Evolutionary conservation across 1,284 basidiomycete genomes (phyloP).

Genomic region (Trichosporon sp.): DNA sequence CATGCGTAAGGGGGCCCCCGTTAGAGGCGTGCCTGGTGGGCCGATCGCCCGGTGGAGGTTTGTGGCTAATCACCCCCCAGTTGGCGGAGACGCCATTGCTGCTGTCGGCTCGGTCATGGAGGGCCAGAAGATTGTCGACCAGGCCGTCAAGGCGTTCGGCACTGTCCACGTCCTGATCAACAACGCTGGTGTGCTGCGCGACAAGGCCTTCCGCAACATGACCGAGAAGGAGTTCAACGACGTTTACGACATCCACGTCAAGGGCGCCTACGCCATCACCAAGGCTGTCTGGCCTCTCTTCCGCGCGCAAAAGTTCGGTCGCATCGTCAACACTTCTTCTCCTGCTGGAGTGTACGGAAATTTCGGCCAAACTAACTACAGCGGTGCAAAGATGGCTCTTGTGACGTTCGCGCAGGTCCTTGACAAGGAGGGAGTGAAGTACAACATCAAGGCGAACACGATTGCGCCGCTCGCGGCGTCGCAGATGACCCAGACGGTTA

Average conservation of each 20-base stretch:
- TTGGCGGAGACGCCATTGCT: slow-evolving; percentile 76
- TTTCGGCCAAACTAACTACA: slow-evolving; percentile 88
- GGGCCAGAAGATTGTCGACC: slow-evolving; percentile 72
- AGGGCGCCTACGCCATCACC: slow-evolving; percentile 90
- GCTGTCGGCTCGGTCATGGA: slow-evolving; percentile 88
- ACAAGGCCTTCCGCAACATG: slow-evolving; percentile 80
- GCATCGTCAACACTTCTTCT: slow-evolving; percentile 87
- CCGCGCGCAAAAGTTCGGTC: slow-evolving; percentile 88
- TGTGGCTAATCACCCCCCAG: slow-evolving; percentile 53
- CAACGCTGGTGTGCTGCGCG: slow-evolving; percentile 94
- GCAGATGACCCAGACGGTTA: slow-evolving; percentile 86
- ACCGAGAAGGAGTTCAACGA: slow-evolving; percentile 79
- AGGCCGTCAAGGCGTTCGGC: slow-evolving; percentile 84
- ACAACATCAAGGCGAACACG: slow-evolving; percentile 79
- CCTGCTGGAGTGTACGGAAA: slow-evolving; percentile 61
- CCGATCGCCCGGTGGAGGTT: no score
- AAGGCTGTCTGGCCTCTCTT: slow-evolving; percentile 97
- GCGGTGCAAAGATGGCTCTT: slow-evolving; percentile 64
- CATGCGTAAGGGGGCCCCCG: no score
- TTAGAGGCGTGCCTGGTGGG: background rate
- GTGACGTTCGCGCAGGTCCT: slow-evolving; percentile 88
- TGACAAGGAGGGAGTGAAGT: slow-evolving; percentile 83
- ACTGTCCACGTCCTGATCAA: slow-evolving; percentile 80
- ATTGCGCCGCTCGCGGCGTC: slow-evolving; percentile 94
- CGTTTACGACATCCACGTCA: slow-evolving; percentile 83